Percentiles rank a stretch among this genome's conserved stretches.
Conservation (phyloP, 495 filamentous ascomycete species). For the Hyaloscypha finlandica region DNA sequence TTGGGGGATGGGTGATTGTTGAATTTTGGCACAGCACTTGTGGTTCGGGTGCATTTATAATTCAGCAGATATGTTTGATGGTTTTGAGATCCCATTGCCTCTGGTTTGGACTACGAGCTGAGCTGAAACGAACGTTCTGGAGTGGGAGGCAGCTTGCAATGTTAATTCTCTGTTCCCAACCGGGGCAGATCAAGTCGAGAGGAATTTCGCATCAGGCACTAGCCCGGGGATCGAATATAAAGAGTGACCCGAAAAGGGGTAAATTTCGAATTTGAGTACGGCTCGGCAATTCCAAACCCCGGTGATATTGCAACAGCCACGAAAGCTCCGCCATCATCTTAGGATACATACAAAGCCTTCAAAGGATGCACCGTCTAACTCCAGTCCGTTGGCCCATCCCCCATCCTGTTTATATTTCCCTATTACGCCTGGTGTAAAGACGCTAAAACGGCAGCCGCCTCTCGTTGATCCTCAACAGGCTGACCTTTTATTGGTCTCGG, state of each 20-base stretch:
- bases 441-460: slow-evolving; percentile 29
- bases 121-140: no score
- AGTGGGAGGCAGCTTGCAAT: background rate
- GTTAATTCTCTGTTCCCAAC: background rate
- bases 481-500: slow-evolving; percentile 10
- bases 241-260: background rate
- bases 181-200: background rate
- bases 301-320: background rate
- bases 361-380: background rate
- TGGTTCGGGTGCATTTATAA: no score
- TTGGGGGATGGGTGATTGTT: background rate
- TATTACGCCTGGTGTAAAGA: slow-evolving; percentile 27
- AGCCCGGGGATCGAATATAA: background rate
- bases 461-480: slow-evolving; percentile 24
- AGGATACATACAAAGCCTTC: background rate
- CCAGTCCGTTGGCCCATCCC: background rate
- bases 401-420: background rate
- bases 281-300: background rate
- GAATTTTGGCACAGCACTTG: background rate
- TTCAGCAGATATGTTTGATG: no score
- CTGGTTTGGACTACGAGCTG: no score
- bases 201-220: background rate
- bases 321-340: background rate
- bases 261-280: background rate
- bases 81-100: no score